Base-by-base conservation (phyloP, 116 monocot genomes). In the Cymodocea nodosa region DNA sequence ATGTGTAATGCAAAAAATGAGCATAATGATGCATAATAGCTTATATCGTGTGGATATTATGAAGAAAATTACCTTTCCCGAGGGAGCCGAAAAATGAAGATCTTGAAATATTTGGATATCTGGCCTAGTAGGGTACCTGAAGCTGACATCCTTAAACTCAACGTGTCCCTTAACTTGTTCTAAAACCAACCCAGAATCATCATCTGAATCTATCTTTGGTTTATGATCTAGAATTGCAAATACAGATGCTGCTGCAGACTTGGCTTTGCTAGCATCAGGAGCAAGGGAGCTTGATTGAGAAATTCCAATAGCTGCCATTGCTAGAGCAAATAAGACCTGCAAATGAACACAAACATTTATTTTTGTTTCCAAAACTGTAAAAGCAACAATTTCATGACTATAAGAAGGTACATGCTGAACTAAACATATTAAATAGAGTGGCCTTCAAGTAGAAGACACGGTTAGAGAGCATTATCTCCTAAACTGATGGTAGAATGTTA, bases 31-130 rank as follows among this genome's bases (percentile, higher is more conserved):
- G 22, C 25, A 24, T 24, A 11, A 23, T 17, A 12, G 24, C 15
- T 15, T 30, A 58, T 4, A 23, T 2, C 23, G 20, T 23, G 58
- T 22, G 25, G 22, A 25, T 13, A 58, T 23, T 22, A 58, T 23
- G 4, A 13, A 25, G n/a, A 61, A 0, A 62, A 5, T 36, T 62
- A 78, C 78, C 78, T 73, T 73, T 63, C 78, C 73, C 34, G 73
- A 56, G 19, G 16, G 59, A 52, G 73, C 68, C 1, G 65, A 36
- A 36, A 78, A 65, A 73, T 64, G 59, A 50, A 78, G 56, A 64
- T 78, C 78, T 20, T 59, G 63, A 39, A 78, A 78, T 34, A 78
- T 73, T 52, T 73, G 63, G 17, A 73, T 65, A 52, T 78, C 73
- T 52, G 78, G 73, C 52, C 78, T 63, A 7, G 73, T 50, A 35